Evolutionary conservation across 805 yeast species (phyloP), one percentile per base, ranked within the genome.

Genomic region (Ogataea haglerorum): DNA sequence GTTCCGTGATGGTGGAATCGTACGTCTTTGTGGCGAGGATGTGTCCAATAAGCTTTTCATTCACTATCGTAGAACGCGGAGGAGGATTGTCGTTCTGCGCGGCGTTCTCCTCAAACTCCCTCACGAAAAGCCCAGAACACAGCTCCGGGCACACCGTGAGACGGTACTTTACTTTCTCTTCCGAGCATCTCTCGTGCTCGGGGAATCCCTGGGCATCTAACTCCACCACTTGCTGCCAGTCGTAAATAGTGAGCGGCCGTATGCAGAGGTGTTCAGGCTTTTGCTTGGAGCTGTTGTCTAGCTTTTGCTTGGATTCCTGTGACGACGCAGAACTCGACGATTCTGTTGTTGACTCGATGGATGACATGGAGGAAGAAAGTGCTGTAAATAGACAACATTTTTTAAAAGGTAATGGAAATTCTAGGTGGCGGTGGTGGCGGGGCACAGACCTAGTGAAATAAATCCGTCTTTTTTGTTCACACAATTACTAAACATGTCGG

Each of bases 91-190:
- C 54, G 18, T 47, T 36, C 12, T 42, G 36, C 17, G 32, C 32
- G 22, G 62, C 67, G 10, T 49, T 58, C 14, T 42, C 40, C 34
- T 58, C 68, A 62, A 83, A 84, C 41, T 78, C 78, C 57, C 96
- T 72, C 37, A 88, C 70, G 56, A 91, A 93, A 42, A 93, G 70
- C 2, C 98, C 98, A 5, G 90, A 78, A 49, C 93, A 80, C 42
- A 91, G 74, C 61, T 91, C 99, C 8, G 98, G 98, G 60, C 97
- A 90, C 4, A 69, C 78, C 1, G 73, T 72, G 48, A 91, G 70
- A 52, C 97, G 73, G 67, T 86, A 91, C 48, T 65, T 67, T 40
- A 79, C 62, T 49, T 75, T 80, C 36, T 80, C 87, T n/a, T 55
- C 56, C 10, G 85, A 60, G 31, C 86, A 82, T 43, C 95, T 72